A percentile compares a stretch with the other conserved stretches of the same genome.
Conservation (phyloP, 2,329 filamentous ascomycete genomes). For the Tolypocladium guangdongense region DNA sequence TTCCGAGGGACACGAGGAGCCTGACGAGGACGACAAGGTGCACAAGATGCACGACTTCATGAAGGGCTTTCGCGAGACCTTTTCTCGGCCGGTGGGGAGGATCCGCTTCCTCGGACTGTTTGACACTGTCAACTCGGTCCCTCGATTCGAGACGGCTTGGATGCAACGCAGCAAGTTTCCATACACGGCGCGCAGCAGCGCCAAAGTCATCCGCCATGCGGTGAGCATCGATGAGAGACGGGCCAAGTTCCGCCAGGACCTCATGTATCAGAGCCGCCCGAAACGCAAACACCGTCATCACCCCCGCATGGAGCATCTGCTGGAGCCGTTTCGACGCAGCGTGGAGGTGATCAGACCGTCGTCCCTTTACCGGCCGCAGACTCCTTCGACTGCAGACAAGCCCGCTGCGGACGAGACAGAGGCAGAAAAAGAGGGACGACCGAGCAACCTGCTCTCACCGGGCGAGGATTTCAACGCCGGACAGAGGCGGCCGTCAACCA, state of each 20-base stretch:
- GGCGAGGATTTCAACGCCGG: constrained; percentile 2
- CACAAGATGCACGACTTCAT: constrained; percentile 62
- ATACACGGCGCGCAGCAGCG: constrained; percentile 48
- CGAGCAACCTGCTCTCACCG: constrained; percentile 6
- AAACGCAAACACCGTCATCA: constrained; percentile 12
- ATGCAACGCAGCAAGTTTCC: constrained; percentile 74
- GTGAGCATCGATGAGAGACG: constrained; percentile 61
- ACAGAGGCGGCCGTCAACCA: constrained; percentile 1
- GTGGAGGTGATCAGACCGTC: constrained; percentile 1
- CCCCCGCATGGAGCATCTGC: constrained; percentile 6
- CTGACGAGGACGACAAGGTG: constrained; percentile 18
- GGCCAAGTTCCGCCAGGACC: constrained; percentile 61
- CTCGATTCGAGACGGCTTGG: constrained; percentile 63
- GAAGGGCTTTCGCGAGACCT: constrained; percentile 72
- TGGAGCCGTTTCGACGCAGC: constrained; percentile 9
- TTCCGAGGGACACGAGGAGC: constrained; percentile 30
- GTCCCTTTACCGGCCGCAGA: not conserved
- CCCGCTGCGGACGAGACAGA: not conserved
- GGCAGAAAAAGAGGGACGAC: not conserved
- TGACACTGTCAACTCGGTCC: constrained; percentile 73
- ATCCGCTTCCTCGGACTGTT: constrained; percentile 72
- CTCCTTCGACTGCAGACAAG: not conserved
- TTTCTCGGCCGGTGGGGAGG: constrained; percentile 61
- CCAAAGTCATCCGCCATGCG: constrained; percentile 54
- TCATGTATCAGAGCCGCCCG: constrained; percentile 43